These are phyloP conservation scores for Baorangia bicolor DNA, from an alignment of 768 basidiomycete species.

Conservation along the genomic window DNA sequence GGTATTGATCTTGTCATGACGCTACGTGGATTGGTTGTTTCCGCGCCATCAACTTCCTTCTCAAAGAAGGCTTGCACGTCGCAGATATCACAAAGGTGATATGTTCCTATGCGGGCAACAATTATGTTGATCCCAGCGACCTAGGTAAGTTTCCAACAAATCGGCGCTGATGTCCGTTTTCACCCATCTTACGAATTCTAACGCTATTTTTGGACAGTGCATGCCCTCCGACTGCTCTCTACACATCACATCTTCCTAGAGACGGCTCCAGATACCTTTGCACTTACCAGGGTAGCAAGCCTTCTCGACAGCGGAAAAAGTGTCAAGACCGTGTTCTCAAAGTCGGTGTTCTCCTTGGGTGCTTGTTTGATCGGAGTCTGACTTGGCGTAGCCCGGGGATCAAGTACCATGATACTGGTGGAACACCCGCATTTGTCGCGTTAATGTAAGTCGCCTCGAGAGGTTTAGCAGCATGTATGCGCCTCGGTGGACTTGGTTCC, in stretches of 20 bases:
- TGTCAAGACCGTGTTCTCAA: slow-evolving; percentile 45
- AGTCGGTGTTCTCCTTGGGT: slow-evolving; percentile 34
- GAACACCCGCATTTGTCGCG: slow-evolving; percentile 68
- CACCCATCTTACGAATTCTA: background rate
- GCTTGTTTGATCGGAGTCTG: background rate
- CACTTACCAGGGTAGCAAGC: slow-evolving; percentile 68
- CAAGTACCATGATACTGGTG: slow-evolving; percentile 68
- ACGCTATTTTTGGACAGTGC: slow-evolving; percentile 42
- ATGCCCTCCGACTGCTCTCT: slow-evolving; percentile 71
- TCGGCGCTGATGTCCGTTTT: background rate
- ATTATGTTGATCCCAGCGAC: slow-evolving; percentile 19
- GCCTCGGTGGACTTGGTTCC: background rate
- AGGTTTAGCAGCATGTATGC: background rate
- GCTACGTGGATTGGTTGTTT: background rate
- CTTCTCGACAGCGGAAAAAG: slow-evolving; percentile 67
- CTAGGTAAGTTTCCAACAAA: slow-evolving; percentile 10
- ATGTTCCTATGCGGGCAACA: slow-evolving; percentile 13
- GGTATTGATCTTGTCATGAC: background rate
- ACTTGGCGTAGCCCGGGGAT: slow-evolving; percentile 45
- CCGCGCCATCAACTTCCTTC: background rate
- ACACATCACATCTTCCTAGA: slow-evolving; percentile 78
- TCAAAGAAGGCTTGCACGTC: slow-evolving; percentile 21
- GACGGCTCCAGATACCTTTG: slow-evolving; percentile 67
- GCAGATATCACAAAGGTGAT: slow-evolving; percentile 24
- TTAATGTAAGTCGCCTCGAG: slow-evolving; percentile 48